phyloP scores from a whole-genome alignment of 768 basidiomycete genomes.

The Suillus americanus region DNA sequence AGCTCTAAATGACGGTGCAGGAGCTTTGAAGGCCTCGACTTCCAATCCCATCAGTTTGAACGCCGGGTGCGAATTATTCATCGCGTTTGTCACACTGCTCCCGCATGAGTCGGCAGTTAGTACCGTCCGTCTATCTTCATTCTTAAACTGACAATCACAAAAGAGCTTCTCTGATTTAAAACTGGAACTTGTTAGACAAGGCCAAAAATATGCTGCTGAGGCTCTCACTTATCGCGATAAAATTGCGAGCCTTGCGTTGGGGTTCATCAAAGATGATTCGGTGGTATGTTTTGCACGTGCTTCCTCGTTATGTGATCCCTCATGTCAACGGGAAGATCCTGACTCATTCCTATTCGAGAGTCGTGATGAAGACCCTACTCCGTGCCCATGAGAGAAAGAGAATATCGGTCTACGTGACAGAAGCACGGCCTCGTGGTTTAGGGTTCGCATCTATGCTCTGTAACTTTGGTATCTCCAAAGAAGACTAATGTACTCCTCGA shows the following conservation, averaged over 20 bases:
- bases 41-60: constrained; percentile 81
- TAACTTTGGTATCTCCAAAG: constrained; percentile 10
- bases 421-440: constrained; percentile 86
- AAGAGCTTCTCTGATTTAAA: constrained; percentile 87
- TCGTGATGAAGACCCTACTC: constrained; percentile 90
- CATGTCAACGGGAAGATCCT: constrained; percentile 63
- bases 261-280: constrained; percentile 94
- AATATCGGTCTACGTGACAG: constrained; percentile 96
- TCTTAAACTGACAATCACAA: constrained; percentile 3
- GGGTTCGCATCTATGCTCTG: constrained; percentile 54
- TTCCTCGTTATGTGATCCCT: constrained; percentile 13
- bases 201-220: constrained; percentile 71
- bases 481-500: constrained; percentile 10
- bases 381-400: constrained; percentile 89
- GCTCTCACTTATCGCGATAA: constrained; percentile 85
- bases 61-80: constrained; percentile 90
- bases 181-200: constrained; percentile 78
- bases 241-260: constrained; percentile 85
- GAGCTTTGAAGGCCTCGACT: constrained; percentile 57
- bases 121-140: constrained; percentile 17
- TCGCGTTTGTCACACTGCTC: constrained; percentile 82
- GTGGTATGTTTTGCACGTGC: constrained; percentile 52
- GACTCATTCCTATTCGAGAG: constrained; percentile 95
- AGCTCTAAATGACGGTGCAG: constrained; percentile 75
- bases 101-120: constrained; percentile 80